Conservation (phyloP, 148 eudicot species). For the Diospyros lotus region DNA sequence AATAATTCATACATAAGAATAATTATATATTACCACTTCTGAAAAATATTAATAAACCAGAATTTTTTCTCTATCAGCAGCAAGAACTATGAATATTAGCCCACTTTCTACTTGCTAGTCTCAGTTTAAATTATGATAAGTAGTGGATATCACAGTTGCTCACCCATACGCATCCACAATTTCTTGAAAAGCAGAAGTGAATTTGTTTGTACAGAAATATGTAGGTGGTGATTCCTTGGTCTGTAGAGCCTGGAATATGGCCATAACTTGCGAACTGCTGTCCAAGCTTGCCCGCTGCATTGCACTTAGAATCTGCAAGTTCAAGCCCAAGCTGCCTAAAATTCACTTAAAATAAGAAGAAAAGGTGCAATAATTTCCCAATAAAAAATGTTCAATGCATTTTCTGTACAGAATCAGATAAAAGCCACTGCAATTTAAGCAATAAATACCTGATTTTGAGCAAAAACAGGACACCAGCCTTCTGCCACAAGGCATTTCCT, state of each 20-base stretch:
- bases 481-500: slow-evolving; percentile 79
- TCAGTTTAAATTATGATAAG: not conserved
- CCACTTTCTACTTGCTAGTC: not conserved
- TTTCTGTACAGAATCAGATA: not conserved
- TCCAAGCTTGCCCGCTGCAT: slow-evolving; percentile 48
- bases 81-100: not conserved
- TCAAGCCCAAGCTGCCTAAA: not conserved
- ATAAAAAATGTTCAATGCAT: not conserved
- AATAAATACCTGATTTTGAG: slow-evolving; percentile 49
- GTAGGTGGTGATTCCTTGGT: slow-evolving; percentile 71
- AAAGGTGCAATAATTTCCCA: not conserved
- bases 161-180: slow-evolving; percentile 85
- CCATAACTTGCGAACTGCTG: slow-evolving; percentile 61
- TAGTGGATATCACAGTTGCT: slow-evolving; percentile 13
- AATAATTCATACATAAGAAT: no score
- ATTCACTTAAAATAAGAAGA: no score
- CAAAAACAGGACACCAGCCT: slow-evolving; percentile 79
- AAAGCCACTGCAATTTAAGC: not conserved
- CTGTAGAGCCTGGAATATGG: slow-evolving; percentile 55
- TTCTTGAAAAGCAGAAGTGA: slow-evolving; percentile 67
- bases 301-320: slow-evolving; percentile 52
- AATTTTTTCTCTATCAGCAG: not conserved
- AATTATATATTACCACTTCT: no score
- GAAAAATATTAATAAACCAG: no score
- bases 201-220: slow-evolving; percentile 70